These are phyloP conservation scores for Cyberlindnera mrakii DNA, from an alignment of 805 yeast genomes.

Conservation along the genomic window DNA sequence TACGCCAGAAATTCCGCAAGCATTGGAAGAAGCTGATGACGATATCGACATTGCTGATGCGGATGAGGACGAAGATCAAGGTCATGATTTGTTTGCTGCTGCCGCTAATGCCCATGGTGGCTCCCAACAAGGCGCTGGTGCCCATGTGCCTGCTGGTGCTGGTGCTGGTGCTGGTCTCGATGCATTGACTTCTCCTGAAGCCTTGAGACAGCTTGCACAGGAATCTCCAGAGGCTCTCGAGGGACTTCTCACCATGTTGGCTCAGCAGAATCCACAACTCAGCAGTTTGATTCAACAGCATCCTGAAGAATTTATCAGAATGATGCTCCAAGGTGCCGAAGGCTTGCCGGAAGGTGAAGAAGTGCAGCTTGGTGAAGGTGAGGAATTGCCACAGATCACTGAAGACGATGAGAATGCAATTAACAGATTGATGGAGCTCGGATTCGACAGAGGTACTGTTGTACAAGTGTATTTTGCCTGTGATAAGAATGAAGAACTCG, in stretches of 20 bases:
- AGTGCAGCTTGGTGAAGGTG: slow-evolving; percentile 25
- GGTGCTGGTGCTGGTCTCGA: slow-evolving; percentile 34
- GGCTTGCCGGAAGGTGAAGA: slow-evolving; percentile 27
- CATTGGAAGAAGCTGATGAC: slow-evolving; percentile 5
- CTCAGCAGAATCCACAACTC: slow-evolving; percentile 76
- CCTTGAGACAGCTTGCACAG: slow-evolving; percentile 71
- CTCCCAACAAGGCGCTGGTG: neutral
- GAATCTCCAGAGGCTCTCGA: slow-evolving; percentile 87
- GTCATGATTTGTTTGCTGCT: slow-evolving; percentile 21
- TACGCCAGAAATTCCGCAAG: slow-evolving; percentile 1
- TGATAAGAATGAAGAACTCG: slow-evolving; percentile 93
- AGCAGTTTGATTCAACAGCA: slow-evolving; percentile 74
- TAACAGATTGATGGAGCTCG: slow-evolving; percentile 81
- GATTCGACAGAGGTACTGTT: slow-evolving; percentile 83
- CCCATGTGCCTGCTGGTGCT: slow-evolving; percentile 35
- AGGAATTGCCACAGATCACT: slow-evolving; percentile 54
- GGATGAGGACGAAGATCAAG: slow-evolving; percentile 22
- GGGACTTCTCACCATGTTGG: slow-evolving; percentile 74
- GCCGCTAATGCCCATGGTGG: slow-evolving; percentile 25
- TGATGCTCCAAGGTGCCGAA: slow-evolving; percentile 49
- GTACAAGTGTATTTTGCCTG: slow-evolving; percentile 96
- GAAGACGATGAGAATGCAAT: slow-evolving; percentile 88
- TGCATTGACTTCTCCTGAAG: slow-evolving; percentile 31
- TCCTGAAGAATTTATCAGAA: slow-evolving; percentile 83
- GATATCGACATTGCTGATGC: slow-evolving; percentile 25